These are phyloP conservation scores for Marasmius oreades DNA, from an alignment of 1,284 basidiomycete genomes.

Conservation along the genomic window DNA sequence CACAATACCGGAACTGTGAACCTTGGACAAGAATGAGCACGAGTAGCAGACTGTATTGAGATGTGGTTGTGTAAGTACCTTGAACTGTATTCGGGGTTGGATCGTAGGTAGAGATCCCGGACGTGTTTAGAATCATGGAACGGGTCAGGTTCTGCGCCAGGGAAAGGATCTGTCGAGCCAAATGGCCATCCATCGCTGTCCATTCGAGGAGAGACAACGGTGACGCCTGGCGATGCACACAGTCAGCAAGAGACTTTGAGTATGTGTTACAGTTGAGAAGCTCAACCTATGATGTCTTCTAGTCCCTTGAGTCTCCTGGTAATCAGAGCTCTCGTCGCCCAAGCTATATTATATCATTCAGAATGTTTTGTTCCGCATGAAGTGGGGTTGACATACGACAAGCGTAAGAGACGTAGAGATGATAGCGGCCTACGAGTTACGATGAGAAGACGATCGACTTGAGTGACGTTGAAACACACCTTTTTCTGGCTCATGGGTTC, in stretches of 20 bases:
- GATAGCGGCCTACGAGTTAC: constrained; percentile 66
- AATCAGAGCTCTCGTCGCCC: constrained; percentile 93
- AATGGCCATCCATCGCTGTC: constrained; percentile 88
- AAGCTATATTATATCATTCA: constrained; percentile 46
- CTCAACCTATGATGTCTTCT: constrained; percentile 76
- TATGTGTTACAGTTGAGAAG: constrained; percentile 9
- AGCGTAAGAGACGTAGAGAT: constrained; percentile 80
- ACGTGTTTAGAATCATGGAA: constrained; percentile 70
- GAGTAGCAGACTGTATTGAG: neutral
- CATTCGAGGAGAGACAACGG: constrained; percentile 85
- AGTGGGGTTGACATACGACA: constrained; percentile 56
- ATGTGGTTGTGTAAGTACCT: constrained; percentile 34
- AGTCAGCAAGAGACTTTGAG: constrained; percentile 1
- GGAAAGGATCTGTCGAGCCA: constrained; percentile 64
- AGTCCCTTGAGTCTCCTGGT: constrained; percentile 89
- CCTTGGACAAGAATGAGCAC: constrained; percentile 27
- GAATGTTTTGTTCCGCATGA: neutral
- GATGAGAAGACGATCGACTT: neutral
- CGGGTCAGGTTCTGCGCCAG: constrained; percentile 70
- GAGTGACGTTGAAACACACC: constrained; percentile 41
- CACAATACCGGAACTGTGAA: constrained; percentile 94
- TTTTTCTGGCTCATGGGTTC: constrained; percentile 78
- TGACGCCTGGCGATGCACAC: constrained; percentile 50
- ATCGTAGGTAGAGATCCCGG: constrained; percentile 83
- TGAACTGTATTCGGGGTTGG: constrained; percentile 66